These are phyloP conservation scores for Colletotrichum shisoi DNA, from an alignment of 2,329 filamentous ascomycete species.

Conservation along the genomic window DNA sequence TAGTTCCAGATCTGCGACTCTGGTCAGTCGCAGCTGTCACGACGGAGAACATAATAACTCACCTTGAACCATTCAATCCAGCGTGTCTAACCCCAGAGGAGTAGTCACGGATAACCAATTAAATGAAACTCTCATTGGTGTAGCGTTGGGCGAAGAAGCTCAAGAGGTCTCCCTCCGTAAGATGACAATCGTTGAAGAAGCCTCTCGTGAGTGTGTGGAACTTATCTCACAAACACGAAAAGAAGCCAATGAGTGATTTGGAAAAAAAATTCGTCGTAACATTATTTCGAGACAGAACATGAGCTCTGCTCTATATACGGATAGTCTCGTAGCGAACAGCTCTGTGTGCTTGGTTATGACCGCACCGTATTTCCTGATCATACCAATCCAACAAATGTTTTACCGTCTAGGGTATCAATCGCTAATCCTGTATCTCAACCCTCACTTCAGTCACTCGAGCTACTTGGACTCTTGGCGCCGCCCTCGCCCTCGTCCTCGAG, in stretches of 20 bases:
- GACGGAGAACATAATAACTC: too few relatives aligned
- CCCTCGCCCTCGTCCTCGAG: conserved; percentile 33
- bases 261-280: background rate
- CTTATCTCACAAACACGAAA: background rate
- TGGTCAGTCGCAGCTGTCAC: too few relatives aligned
- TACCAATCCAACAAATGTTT: conserved; percentile 20
- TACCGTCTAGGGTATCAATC: conserved; percentile 37
- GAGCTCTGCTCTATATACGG: background rate
- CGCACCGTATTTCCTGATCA: conserved; percentile 5
- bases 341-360: conserved; percentile 12
- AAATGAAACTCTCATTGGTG: background rate
- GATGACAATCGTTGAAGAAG: background rate
- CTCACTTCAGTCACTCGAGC: conserved; percentile 22
- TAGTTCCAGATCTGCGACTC: too few relatives aligned
- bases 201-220: background rate
- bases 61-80: too few relatives aligned
- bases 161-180: background rate
- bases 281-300: background rate
- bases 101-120: background rate
- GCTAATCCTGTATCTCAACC: conserved; percentile 26
- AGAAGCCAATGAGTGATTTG: background rate
- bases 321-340: conserved; percentile 2
- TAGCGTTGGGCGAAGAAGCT: background rate
- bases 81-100: too few relatives aligned
- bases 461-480: conserved; percentile 26